A percentile compares a stretch with the other conserved stretches of the same genome.
Evolutionary conservation across 305 asterid species (phyloP).

Genomic region (Fraxinus xanthoxyloides): DNA sequence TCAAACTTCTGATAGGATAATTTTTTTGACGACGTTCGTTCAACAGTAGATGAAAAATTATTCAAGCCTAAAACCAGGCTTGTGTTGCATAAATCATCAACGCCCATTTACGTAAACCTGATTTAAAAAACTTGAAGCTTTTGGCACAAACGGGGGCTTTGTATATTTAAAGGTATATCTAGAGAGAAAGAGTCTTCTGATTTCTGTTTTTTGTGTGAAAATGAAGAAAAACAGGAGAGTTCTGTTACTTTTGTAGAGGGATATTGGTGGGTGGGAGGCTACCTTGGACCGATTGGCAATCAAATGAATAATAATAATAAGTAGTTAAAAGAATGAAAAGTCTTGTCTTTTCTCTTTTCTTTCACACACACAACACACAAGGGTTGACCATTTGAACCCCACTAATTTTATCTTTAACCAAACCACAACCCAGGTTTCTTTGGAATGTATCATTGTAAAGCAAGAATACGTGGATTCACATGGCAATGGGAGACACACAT

Average conservation of each 20-base stretch:
- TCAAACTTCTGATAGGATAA: background rate
- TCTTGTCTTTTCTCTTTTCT: slow-evolving; percentile 14
- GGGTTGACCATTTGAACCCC: slow-evolving; percentile 73
- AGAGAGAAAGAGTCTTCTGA: slow-evolving; percentile 17
- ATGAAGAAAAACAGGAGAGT: slow-evolving; percentile 32
- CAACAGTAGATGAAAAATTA: slow-evolving; percentile 35
- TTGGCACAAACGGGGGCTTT: background rate
- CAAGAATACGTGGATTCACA: slow-evolving; percentile 52
- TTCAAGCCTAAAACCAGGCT: slow-evolving; percentile 77
- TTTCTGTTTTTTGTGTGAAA: slow-evolving; percentile 18
- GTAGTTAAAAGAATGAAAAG: slow-evolving; percentile 43
- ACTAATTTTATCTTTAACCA: slow-evolving; percentile 32
- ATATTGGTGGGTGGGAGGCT: slow-evolving; percentile 28
- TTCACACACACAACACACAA: background rate
- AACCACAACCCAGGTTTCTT: background rate
- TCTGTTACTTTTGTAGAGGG: slow-evolving; percentile 30
- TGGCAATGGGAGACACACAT: slow-evolving; percentile 44
- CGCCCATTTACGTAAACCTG: slow-evolving; percentile 43
- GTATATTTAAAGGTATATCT: background rate
- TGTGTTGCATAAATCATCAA: slow-evolving; percentile 64
- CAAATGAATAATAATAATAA: slow-evolving; percentile 44
- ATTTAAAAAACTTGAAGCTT: background rate
- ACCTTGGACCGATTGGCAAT: slow-evolving; percentile 45
- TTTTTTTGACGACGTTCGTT: slow-evolving; percentile 20
- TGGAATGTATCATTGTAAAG: background rate